phyloP scores from a whole-genome alignment of 2,329 filamentous ascomycete genomes.

The Fusarium praegraminearum region DNA sequence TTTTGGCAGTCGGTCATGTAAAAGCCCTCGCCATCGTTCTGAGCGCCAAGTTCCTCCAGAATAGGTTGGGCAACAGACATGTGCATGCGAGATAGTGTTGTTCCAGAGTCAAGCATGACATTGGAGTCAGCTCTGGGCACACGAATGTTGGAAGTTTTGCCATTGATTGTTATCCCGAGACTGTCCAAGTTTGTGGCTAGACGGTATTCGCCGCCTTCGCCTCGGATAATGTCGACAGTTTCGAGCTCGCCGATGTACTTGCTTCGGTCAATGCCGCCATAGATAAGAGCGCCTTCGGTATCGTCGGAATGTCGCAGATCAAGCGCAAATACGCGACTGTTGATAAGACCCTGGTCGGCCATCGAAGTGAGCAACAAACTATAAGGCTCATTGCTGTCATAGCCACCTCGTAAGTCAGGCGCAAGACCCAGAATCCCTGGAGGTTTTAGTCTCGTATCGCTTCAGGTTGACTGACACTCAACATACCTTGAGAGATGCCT shows the following conservation, averaged over 20 bases:
- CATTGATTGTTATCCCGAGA: slow-evolving; percentile 50
- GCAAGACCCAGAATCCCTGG: slow-evolving; percentile 63
- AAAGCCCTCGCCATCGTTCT: slow-evolving; percentile 56
- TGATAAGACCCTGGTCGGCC: slow-evolving; percentile 60
- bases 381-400: slow-evolving; percentile 58
- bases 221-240: slow-evolving; percentile 58
- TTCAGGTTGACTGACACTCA: no score
- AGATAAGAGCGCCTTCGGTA: slow-evolving; percentile 62
- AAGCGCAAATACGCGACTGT: slow-evolving; percentile 63
- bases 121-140: slow-evolving; percentile 52
- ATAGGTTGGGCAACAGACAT: slow-evolving; percentile 57
- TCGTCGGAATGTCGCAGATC: slow-evolving; percentile 61
- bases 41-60: slow-evolving; percentile 57
- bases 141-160: slow-evolving; percentile 39
- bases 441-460: no score
- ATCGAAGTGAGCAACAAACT: slow-evolving; percentile 66
- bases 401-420: slow-evolving; percentile 56
- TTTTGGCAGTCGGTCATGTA: slow-evolving; percentile 60
- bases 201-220: slow-evolving; percentile 52
- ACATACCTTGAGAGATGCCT: slow-evolving; percentile 58
- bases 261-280: slow-evolving; percentile 65
- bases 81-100: slow-evolving; percentile 63
- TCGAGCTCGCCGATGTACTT: slow-evolving; percentile 63
- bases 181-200: slow-evolving; percentile 52
- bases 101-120: slow-evolving; percentile 66